Base-by-base conservation (phyloP, 805 yeast species). In the Torulaspora indica region DNA sequence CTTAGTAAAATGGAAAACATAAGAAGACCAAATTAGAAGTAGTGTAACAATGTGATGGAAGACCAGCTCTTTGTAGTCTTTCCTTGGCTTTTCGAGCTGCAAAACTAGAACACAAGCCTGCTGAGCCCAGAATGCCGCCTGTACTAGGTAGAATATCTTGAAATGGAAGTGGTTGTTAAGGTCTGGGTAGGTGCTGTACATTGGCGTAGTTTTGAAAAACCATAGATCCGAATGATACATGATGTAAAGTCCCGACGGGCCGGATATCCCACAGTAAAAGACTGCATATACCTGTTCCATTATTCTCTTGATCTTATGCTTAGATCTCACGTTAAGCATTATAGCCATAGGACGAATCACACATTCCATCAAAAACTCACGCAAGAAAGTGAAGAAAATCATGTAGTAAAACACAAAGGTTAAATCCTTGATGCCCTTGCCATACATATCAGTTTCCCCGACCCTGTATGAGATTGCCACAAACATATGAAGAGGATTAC, bases 61-160 rank as follows among this genome's bases (percentile, higher is more conserved):
- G 31, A 91, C 86, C 48, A 93, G 76, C 67, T 93, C 98, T 56
- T 81, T 71, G 68, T 81, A 90, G 65, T 93, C 99, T 67, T 89
- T 90, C 66, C 99, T 78, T 46, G 96, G 98, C 64, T 87, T 87
- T 67, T 93, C 99, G 48, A 93, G 74, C 65, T 85, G 95, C 51
- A 93, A 73, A 36, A 79, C 69, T 51, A 93, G 72, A 25, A 93
- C 85, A 32, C 85, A 80, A 1, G 95, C 82, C 69, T 93, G 98
- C 70, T 93, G 99, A 17, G 89, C 81, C 99, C 99, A 93, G 67
- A 88, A 93, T 4, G 97, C 85, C 5, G 98, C 97, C 70, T 93
- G 98, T 33, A 85, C 80, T 49, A 93, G 71, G 64, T 93, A 93
- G 62, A 84, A 93, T 10, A 79, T 64, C 69, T 93, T 93, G 71